Conservation (phyloP, 495 filamentous ascomycete species). For the Delitschia confertaspora region DNA sequence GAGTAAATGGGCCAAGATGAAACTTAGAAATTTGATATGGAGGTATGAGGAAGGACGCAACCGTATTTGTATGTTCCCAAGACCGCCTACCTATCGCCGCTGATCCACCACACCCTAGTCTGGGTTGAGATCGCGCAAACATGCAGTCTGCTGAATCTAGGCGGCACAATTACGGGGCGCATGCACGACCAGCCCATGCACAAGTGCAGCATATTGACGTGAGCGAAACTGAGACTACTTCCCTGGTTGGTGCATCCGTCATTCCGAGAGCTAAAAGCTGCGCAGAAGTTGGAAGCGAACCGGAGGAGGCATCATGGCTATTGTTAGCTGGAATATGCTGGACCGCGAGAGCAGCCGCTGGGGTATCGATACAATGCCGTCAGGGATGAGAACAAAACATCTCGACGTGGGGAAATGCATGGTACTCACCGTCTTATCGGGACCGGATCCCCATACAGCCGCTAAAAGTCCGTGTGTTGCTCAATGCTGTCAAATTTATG, state of each 20-base stretch:
- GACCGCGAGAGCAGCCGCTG: conserved; percentile 22
- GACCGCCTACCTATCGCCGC: not conserved
- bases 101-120: too few species aligned
- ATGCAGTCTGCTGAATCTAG: conserved; percentile 25
- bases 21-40: too few species aligned
- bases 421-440: conserved; percentile 24
- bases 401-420: conserved; percentile 24
- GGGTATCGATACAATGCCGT: conserved; percentile 24
- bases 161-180: conserved; percentile 27
- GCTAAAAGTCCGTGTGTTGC: conserved; percentile 14
- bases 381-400: conserved; percentile 27
- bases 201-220: conserved; percentile 30
- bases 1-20: too few species aligned
- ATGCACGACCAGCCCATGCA: conserved; percentile 24
- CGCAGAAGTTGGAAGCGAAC: conserved; percentile 18
- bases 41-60: too few species aligned
- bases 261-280: conserved; percentile 28
- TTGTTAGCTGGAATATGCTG: conserved; percentile 26
- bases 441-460: conserved; percentile 29
- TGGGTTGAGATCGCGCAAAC: conserved; percentile 24
- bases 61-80: conserved; percentile 27
- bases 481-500: conserved; percentile 29
- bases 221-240: conserved; percentile 23
- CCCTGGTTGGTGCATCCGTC: conserved; percentile 25
- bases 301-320: conserved; percentile 26